phyloP scores from a whole-genome alignment of 2,329 filamentous ascomycete genomes.

The Exserohilum rostratum region DNA sequence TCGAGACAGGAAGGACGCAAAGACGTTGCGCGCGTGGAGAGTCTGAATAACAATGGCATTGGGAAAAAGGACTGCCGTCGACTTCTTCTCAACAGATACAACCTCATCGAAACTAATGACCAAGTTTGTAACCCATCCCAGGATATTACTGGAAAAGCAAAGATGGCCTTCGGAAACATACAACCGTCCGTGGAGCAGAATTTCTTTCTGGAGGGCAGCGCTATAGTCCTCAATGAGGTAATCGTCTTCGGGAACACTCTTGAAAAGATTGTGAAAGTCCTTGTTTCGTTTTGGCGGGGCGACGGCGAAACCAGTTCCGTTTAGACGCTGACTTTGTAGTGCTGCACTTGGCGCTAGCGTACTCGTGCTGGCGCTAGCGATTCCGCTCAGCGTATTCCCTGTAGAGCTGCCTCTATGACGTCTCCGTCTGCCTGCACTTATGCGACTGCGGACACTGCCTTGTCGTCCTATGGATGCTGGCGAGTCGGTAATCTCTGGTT shows the following conservation, averaged over 20 bases:
- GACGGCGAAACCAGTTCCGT: conserved; percentile 94
- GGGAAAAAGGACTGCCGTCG: conserved; percentile 91
- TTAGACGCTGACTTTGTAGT: conserved; percentile 73
- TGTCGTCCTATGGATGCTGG: conserved; percentile 58
- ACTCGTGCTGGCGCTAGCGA: conserved; percentile 71
- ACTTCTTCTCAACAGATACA: conserved; percentile 95
- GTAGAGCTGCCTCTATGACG: conserved; percentile 85
- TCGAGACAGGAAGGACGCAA: conserved; percentile 91
- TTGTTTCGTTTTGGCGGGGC: conserved; percentile 95
- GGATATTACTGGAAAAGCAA: conserved; percentile 98
- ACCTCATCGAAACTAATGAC: conserved; percentile 99
- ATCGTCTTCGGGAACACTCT: conserved; percentile 96
- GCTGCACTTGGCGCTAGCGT: conserved; percentile 70
- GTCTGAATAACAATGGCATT: conserved; percentile 98
- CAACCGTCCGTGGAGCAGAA: conserved; percentile 87
- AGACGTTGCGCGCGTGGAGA: conserved; percentile 91
- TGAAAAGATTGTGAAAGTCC: conserved; percentile 92
- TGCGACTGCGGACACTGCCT: conserved; percentile 59
- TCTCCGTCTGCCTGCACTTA: conserved; percentile 60
- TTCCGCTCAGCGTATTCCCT: conserved; percentile 71
- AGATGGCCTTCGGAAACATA: conserved; percentile 98
- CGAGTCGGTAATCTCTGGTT: conserved; percentile 70
- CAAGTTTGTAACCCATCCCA: conserved; percentile 96
- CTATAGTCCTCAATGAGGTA: conserved; percentile 99
- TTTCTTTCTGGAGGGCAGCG: conserved; percentile 93